phyloP scores from a whole-genome alignment of 768 basidiomycete genomes.

The Russula brevipes region DNA sequence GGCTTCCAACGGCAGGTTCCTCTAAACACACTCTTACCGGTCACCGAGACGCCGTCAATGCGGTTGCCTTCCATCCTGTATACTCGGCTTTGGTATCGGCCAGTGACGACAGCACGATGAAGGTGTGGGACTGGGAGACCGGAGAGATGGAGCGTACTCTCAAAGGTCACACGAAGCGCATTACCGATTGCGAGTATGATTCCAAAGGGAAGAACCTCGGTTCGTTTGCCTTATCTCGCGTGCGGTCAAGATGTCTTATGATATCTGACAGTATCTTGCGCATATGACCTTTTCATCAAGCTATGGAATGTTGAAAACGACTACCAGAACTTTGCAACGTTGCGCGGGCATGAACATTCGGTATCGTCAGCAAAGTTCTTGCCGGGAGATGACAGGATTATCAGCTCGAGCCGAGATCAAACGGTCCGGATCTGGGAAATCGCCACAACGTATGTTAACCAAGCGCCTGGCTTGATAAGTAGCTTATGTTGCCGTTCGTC shows the following conservation, averaged over 20 bases:
- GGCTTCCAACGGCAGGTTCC: slow-evolving; percentile 42
- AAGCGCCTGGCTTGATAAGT: not conserved
- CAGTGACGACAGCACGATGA: slow-evolving; percentile 51
- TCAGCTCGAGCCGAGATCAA: slow-evolving; percentile 51
- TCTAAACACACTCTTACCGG: slow-evolving; percentile 45
- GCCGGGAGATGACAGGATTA: slow-evolving; percentile 47
- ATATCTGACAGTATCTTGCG: slow-evolving; percentile 45
- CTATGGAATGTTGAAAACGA: slow-evolving; percentile 54
- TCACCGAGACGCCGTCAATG: slow-evolving; percentile 43
- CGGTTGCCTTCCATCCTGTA: slow-evolving; percentile 53
- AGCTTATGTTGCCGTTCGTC: not conserved
- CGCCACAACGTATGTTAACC: slow-evolving; percentile 41
- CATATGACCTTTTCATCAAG: slow-evolving; percentile 52
- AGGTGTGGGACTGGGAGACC: slow-evolving; percentile 61
- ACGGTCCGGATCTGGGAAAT: slow-evolving; percentile 55
- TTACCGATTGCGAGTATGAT: slow-evolving; percentile 55
- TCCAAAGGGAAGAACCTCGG: slow-evolving; percentile 48
- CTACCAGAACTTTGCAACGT: slow-evolving; percentile 49
- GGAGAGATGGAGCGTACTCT: slow-evolving; percentile 56
- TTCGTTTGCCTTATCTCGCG: slow-evolving; percentile 27
- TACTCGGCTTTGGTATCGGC: slow-evolving; percentile 49
- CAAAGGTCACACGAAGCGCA: slow-evolving; percentile 55
- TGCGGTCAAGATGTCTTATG: not conserved
- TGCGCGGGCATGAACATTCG: slow-evolving; percentile 56
- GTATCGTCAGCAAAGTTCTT: slow-evolving; percentile 51